These are phyloP conservation scores for Chalciporus piperatus DNA, from an alignment of 768 basidiomycete genomes.

Conservation along the genomic window DNA sequence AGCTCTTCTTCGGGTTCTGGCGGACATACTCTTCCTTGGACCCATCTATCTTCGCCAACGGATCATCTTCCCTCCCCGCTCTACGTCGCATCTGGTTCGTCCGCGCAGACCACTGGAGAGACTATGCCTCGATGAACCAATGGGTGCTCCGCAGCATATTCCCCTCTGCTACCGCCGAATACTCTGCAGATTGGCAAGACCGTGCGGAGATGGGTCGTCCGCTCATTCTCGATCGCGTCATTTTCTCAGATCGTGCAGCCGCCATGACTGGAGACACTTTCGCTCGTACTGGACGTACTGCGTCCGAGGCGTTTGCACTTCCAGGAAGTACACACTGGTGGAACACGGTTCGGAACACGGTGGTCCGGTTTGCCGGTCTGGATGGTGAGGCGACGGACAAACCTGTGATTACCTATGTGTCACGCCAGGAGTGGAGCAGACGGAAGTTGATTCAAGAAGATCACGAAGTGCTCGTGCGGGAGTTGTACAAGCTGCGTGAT, in stretches of 20 bases:
- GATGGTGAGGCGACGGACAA: constrained; percentile 47
- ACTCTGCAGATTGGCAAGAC: constrained; percentile 80
- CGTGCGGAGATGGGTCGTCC: constrained; percentile 65
- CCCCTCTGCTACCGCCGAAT: constrained; percentile 79
- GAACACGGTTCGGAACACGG: constrained; percentile 69
- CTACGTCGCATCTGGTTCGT: constrained; percentile 75
- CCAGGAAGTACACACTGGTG: constrained; percentile 84
- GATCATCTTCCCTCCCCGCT: constrained; percentile 69
- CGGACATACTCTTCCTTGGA: constrained; percentile 84
- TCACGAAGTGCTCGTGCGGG: constrained; percentile 76
- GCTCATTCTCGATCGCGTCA: constrained; percentile 82
- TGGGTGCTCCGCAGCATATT: constrained; percentile 78
- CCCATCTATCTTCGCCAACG: constrained; percentile 58
- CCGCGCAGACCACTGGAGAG: constrained; percentile 80
- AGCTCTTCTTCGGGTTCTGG: constrained; percentile 92
- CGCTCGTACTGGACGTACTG: constrained; percentile 69
- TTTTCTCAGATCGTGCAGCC: constrained; percentile 84
- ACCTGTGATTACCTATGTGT: constrained; percentile 91
- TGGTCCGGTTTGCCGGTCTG: constrained; percentile 69
- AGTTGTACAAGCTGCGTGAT: constrained; percentile 67
- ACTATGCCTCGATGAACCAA: constrained; percentile 90
- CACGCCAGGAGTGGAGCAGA: constrained; percentile 84
- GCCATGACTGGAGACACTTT: constrained; percentile 72
- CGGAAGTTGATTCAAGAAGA: constrained; percentile 74
- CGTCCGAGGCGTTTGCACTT: constrained; percentile 70